Percentiles rank a stretch among this genome's conserved stretches.
Conservation (phyloP, 140 eudicot species). For the Senecio squalidus region DNA sequence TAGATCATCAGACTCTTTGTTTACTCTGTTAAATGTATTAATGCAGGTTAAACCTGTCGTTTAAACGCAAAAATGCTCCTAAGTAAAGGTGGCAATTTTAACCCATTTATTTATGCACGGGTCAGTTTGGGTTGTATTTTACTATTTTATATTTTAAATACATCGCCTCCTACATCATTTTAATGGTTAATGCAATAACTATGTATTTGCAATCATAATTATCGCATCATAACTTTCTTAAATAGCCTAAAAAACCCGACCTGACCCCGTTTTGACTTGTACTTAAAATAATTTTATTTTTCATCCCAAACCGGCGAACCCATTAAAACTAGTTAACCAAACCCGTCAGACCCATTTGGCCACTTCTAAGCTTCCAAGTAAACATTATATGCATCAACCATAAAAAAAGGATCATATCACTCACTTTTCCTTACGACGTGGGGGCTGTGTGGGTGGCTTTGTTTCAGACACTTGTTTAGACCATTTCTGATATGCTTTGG, state of each 20-base stretch:
- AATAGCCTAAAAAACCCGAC: no score
- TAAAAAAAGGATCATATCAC: constrained; percentile 12
- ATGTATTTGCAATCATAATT: no score
- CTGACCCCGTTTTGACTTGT: no score
- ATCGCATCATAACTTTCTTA: no score
- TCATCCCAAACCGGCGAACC: no score
- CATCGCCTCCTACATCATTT: no score
- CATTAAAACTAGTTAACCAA: no score
- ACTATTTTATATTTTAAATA: no score
- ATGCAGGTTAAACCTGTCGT: neutral
- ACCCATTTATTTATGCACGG: no score
- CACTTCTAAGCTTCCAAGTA: neutral
- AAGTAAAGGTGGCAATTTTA: neutral
- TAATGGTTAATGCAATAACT: no score
- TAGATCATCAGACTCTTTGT: constrained; percentile 48
- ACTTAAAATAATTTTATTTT: no score
- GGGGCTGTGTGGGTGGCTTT: constrained; percentile 68
- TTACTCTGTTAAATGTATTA: constrained; percentile 29
- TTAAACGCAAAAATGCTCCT: neutral
- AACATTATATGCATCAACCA: neutral
- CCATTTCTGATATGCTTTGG: constrained; percentile 70
- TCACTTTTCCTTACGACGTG: constrained; percentile 40
- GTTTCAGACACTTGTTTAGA: constrained; percentile 46
- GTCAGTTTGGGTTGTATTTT: no score
- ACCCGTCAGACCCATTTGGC: neutral